Percentiles rank a stretch among this genome's conserved stretches.
Conservation (phyloP, 371 early-diverging fungal genomes). For the Mortierella sp. region DNA sequence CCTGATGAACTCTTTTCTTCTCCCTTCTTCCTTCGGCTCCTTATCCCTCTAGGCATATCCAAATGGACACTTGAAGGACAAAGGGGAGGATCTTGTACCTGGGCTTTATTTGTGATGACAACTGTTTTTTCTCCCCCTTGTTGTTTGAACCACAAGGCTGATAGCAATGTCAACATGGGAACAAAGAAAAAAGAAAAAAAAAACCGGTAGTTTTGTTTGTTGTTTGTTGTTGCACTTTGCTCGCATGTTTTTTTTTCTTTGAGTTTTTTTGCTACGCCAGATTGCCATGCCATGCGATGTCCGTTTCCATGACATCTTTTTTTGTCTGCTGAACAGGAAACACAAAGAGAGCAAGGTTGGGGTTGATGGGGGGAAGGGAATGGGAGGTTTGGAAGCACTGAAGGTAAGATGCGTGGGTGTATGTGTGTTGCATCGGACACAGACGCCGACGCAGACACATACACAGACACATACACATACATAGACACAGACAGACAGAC, state of each 20-base stretch:
- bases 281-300: not conserved
- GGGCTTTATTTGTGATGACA: not conserved
- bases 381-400: not conserved
- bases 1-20: not conserved
- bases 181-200: not conserved
- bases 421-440: not conserved
- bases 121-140: not conserved
- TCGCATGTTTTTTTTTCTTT: not conserved
- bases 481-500: not conserved
- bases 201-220: not conserved
- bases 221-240: not conserved
- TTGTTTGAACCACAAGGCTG: not conserved
- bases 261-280: not conserved
- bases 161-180: no score
- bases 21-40: not conserved
- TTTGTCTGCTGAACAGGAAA: not conserved
- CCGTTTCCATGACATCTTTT: not conserved
- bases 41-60: not conserved
- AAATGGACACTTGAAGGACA: not conserved
- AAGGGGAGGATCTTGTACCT: no score
- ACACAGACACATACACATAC: not conserved
- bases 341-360: not conserved
- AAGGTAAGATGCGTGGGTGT: not conserved
- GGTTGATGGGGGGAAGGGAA: no score
- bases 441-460: not conserved